Percentiles rank a stretch among this genome's conserved stretches.
Conservation (phyloP, 305 asterid species). For the Fraxinus floribunda region DNA sequence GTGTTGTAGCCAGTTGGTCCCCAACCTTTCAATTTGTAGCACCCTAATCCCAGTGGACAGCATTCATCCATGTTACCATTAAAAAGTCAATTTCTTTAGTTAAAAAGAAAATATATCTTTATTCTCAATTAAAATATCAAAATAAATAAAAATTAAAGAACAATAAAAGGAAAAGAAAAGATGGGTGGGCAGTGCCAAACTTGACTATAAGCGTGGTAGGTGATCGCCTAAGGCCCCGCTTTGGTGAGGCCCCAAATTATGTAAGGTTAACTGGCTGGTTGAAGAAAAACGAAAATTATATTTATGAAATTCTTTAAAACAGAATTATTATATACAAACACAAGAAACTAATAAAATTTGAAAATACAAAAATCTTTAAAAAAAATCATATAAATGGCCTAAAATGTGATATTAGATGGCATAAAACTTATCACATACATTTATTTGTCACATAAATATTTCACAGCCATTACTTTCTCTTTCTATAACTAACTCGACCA, state of each 20-base stretch:
- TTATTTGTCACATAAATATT: background rate
- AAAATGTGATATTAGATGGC: background rate
- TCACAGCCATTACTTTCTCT: background rate
- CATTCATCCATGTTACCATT: background rate
- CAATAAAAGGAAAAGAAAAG: background rate
- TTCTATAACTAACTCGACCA: background rate
- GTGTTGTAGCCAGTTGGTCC: background rate
- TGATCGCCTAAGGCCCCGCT: background rate
- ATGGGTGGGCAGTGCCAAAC: background rate
- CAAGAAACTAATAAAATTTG: background rate
- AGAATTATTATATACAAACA: background rate
- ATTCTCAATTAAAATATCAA: background rate
- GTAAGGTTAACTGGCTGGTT: background rate
- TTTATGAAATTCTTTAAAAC: background rate
- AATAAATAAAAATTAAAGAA: background rate
- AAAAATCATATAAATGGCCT: background rate
- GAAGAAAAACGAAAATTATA: background rate
- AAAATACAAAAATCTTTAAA: no score
- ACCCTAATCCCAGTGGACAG: background rate
- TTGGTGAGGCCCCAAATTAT: background rate
- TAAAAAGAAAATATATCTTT: background rate
- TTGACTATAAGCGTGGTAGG: background rate
- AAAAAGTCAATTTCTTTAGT: background rate
- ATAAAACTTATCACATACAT: background rate
- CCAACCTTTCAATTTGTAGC: background rate